Conservation (phyloP, 2,329 filamentous ascomycete species). For the Beauveria australis region DNA sequence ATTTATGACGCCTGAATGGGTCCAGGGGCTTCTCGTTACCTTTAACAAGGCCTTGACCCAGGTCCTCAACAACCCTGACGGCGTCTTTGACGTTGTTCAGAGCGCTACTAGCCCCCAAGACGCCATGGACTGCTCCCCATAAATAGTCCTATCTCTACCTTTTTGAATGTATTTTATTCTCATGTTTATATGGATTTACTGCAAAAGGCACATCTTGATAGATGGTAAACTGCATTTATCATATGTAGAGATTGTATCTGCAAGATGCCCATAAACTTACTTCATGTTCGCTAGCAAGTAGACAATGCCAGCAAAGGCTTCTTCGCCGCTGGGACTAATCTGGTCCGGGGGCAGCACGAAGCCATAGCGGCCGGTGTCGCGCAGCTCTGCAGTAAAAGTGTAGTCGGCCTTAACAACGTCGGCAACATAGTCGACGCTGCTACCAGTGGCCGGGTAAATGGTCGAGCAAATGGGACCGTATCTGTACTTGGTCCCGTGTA, state of each 20-base stretch:
- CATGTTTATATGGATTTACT: background rate
- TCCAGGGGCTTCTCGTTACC: slow-evolving; percentile 7
- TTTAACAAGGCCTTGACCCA: slow-evolving; percentile 8
- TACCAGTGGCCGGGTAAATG: slow-evolving; percentile 49
- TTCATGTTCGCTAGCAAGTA: slow-evolving; percentile 45
- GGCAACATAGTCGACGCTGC: slow-evolving; percentile 36
- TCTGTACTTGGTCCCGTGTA: slow-evolving; percentile 31
- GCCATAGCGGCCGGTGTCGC: slow-evolving; percentile 28
- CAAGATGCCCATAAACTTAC: slow-evolving; percentile 13
- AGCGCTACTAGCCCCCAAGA: background rate
- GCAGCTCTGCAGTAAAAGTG: slow-evolving; percentile 32
- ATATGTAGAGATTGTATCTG: background rate
- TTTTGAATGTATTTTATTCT: background rate
- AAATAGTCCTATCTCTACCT: background rate
- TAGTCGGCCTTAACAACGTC: slow-evolving; percentile 35
- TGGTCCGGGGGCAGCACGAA: slow-evolving; percentile 35
- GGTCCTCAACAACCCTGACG: slow-evolving; percentile 6
- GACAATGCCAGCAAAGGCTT: slow-evolving; percentile 42
- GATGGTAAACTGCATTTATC: background rate
- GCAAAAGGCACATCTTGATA: background rate
- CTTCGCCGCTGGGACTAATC: slow-evolving; percentile 35
- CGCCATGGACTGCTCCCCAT: slow-evolving; percentile 3
- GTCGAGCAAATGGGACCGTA: slow-evolving; percentile 50
- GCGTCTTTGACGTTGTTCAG: slow-evolving; percentile 4
- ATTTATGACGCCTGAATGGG: slow-evolving; percentile 11